Evolutionary conservation across 495 filamentous ascomycete genomes (phyloP).

Genomic region (Tuber magnatum): DNA sequence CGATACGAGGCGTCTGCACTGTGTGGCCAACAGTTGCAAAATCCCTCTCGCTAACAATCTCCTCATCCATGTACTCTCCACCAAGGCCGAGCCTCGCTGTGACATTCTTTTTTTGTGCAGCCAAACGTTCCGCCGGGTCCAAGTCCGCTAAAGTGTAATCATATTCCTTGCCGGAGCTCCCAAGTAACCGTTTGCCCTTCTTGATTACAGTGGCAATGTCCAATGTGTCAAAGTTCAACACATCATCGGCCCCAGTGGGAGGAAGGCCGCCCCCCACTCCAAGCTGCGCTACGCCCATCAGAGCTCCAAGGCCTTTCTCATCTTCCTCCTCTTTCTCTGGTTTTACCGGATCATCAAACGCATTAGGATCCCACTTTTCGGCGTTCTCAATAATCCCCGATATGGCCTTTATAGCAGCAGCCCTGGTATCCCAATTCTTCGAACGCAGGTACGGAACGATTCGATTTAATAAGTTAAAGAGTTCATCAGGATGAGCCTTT

Average conservation of each 20-base stretch:
- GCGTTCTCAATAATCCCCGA: slow-evolving; percentile 89
- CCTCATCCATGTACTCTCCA: slow-evolving; percentile 78
- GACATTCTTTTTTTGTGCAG: slow-evolving; percentile 84
- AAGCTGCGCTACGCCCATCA: slow-evolving; percentile 19
- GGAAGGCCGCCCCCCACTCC: slow-evolving; percentile 41
- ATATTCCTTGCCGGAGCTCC: slow-evolving; percentile 74
- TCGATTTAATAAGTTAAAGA: slow-evolving; percentile 93
- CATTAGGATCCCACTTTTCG: slow-evolving; percentile 79
- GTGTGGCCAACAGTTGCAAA: slow-evolving; percentile 45
- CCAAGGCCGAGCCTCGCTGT: slow-evolving; percentile 71
- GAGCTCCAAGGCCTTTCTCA: slow-evolving; percentile 8
- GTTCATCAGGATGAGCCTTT: slow-evolving; percentile 91
- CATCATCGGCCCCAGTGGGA: slow-evolving; percentile 47
- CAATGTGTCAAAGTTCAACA: slow-evolving; percentile 64
- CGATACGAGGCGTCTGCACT: slow-evolving; percentile 38
- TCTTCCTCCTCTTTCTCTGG: slow-evolving; percentile 45
- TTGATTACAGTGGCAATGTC: slow-evolving; percentile 72
- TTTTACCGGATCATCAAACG: slow-evolving; percentile 52
- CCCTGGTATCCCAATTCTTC: slow-evolving; percentile 92
- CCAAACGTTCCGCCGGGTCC: slow-evolving; percentile 70
- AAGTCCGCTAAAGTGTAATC: slow-evolving; percentile 73
- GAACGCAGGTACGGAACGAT: slow-evolving; percentile 87
- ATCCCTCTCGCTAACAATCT: slow-evolving; percentile 61
- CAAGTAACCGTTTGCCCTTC: slow-evolving; percentile 71
- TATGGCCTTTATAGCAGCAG: slow-evolving; percentile 83